Percentiles rank a stretch among this genome's conserved stretches.
phyloP scores from a whole-genome alignment of 148 eudicot species.

The Cornus florida region DNA sequence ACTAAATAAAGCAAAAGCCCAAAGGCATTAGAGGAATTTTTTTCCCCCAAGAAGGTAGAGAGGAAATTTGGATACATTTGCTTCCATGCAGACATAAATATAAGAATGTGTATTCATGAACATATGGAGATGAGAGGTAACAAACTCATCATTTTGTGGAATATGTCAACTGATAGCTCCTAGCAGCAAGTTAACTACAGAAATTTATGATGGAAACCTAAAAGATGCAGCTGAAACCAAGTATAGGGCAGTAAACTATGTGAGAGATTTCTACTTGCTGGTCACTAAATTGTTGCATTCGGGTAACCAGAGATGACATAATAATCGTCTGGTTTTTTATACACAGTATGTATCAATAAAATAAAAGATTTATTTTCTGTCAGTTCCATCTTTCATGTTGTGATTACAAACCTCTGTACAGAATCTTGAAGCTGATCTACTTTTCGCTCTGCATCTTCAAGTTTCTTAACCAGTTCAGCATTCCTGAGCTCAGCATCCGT shows the following conservation, averaged over 20 bases:
- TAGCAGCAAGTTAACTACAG: background rate
- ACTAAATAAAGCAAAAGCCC: no score
- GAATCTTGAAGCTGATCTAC: slow-evolving; percentile 77
- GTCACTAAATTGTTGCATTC: background rate
- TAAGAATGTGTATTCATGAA: background rate
- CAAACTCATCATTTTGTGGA: background rate
- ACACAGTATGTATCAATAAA: background rate
- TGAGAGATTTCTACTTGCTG: background rate
- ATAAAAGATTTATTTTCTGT: background rate
- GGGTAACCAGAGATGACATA: background rate
- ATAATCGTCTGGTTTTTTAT: background rate
- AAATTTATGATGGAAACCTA: background rate
- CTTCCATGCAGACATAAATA: background rate
- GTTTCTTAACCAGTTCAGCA: slow-evolving; percentile 56
- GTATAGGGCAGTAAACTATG: background rate
- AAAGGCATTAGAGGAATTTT: no score
- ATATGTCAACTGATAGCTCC: background rate
- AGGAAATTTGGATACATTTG: background rate
- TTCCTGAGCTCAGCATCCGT: slow-evolving; percentile 59
- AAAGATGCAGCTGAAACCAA: background rate
- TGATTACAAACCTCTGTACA: slow-evolving; percentile 67
- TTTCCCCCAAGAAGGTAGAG: background rate
- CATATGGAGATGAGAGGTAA: background rate
- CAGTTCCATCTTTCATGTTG: background rate
- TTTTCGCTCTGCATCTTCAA: slow-evolving; percentile 74